phyloP scores from a whole-genome alignment of 192 early-diverging fungal species.

The Coemansia sp. region DNA sequence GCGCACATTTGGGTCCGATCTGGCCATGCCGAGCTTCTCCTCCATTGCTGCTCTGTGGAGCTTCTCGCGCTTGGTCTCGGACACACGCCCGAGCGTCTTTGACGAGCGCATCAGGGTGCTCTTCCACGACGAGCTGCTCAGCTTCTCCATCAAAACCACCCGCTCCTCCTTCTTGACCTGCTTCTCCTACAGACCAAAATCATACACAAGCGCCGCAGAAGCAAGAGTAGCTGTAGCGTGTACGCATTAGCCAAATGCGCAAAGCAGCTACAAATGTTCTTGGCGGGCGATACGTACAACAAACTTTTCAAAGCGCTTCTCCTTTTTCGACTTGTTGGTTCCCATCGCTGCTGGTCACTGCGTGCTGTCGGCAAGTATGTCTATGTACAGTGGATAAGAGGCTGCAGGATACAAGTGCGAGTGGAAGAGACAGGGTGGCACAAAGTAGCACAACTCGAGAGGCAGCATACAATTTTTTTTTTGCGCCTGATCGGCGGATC shows the following conservation, averaged over 20 bases:
- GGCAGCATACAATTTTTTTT: background rate
- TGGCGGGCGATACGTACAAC: conserved; percentile 53
- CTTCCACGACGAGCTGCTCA: conserved; percentile 64
- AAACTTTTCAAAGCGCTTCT: conserved; percentile 76
- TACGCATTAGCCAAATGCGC: background rate
- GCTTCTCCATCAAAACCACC: conserved; percentile 61
- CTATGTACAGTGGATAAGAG: background rate
- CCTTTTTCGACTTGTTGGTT: conserved; percentile 61
- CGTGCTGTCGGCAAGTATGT: background rate
- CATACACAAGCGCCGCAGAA: background rate
- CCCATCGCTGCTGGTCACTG: conserved; percentile 26
- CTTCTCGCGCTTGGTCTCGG: conserved; percentile 66
- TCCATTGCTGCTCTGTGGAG: conserved; percentile 65
- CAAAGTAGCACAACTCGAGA: background rate
- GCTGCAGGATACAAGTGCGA: background rate
- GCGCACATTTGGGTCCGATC: conserved; percentile 58
- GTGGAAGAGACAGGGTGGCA: background rate
- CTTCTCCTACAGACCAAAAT: conserved; percentile 55
- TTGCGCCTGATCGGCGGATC: background rate
- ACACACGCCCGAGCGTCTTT: conserved; percentile 61
- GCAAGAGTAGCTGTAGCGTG: background rate
- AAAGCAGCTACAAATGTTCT: conserved; percentile 19
- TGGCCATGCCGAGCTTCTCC: conserved; percentile 61
- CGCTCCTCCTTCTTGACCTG: conserved; percentile 80
- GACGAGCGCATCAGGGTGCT: conserved; percentile 69